Percentiles rank a stretch among this genome's conserved stretches.
These are phyloP conservation scores for Wickerhamomyces sp. DNA, from an alignment of 1,139 yeast genomes.

Conservation along the genomic window DNA sequence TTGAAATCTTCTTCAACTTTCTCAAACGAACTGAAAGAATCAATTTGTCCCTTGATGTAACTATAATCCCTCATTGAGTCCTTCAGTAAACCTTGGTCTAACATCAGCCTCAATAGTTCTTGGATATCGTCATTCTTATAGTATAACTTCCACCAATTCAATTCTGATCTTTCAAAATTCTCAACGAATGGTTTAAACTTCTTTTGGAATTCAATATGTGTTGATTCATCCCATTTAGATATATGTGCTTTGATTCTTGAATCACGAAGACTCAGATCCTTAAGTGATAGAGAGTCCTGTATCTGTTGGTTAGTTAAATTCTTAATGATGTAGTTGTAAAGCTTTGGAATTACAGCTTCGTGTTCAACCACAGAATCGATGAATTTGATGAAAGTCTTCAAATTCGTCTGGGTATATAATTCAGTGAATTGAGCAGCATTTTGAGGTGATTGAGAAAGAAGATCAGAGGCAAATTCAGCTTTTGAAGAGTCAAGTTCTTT, in stretches of 20 bases:
- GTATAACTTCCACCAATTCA: conserved; percentile 24
- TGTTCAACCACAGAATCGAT: conserved; percentile 6
- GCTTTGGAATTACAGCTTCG: conserved; percentile 8
- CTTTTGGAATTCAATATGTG: conserved; percentile 26
- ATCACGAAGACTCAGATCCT: conserved; percentile 14
- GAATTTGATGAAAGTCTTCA: conserved; percentile 9
- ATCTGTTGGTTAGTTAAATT: conserved; percentile 18
- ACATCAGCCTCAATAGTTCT: conserved; percentile 18
- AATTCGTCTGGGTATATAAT: conserved; percentile 12
- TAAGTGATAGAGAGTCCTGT: conserved; percentile 16
- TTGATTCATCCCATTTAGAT: conserved; percentile 24
- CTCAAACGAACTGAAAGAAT: conserved; percentile 19
- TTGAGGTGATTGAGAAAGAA: conserved; percentile 23
- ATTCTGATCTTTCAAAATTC: conserved; percentile 16
- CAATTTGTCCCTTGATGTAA: conserved; percentile 24
- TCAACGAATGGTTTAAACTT: conserved; percentile 25
- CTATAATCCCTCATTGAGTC: conserved; percentile 22
- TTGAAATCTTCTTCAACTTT: conserved; percentile 8
- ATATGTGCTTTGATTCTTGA: conserved; percentile 17
- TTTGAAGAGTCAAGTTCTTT: conserved; percentile 22
- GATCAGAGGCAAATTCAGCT: conserved; percentile 18
- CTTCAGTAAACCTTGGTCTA: conserved; percentile 16
- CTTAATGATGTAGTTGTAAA: conserved; percentile 16
- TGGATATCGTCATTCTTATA: conserved; percentile 21
- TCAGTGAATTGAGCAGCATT: conserved; percentile 23